These are phyloP conservation scores for Gracilariopsis chorda DNA, from an alignment of 23 red algal species.

Conservation along the genomic window DNA sequence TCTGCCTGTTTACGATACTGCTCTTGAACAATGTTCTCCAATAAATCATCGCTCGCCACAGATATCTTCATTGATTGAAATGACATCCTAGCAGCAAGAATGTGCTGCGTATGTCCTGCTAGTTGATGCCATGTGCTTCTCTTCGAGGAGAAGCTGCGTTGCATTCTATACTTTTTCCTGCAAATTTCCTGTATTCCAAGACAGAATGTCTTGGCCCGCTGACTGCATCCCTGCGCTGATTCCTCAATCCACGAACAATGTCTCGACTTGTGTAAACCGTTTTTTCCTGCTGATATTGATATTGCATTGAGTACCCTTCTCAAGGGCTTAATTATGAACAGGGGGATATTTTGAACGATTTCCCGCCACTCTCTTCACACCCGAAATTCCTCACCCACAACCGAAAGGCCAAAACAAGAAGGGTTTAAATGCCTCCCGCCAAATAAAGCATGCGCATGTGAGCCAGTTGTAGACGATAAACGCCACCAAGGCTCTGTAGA, in stretches of 20 bases:
- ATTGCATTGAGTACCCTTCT: too few species aligned
- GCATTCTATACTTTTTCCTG: background rate
- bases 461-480: too few species aligned
- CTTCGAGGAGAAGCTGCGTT: background rate
- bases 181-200: slow-evolving; percentile 4
- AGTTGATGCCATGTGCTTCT: slow-evolving; percentile 14
- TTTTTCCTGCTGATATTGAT: background rate
- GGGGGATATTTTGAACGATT: too few species aligned
- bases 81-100: slow-evolving; percentile 16
- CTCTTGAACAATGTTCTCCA: background rate
- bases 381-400: too few species aligned
- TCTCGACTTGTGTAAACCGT: background rate
- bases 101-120: background rate
- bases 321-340: too few species aligned
- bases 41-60: background rate
- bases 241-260: slow-evolving; percentile 10
- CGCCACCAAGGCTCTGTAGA: too few species aligned
- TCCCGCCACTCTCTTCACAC: too few species aligned
- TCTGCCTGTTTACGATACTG: background rate
- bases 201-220: slow-evolving; percentile 13
- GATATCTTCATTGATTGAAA: background rate
- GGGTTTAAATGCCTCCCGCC: too few species aligned
- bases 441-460: too few species aligned
- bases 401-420: too few species aligned
- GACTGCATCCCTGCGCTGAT: background rate